These are phyloP conservation scores for Echeveria elegans DNA, from an alignment of 164 flowering plant species.

Conservation along the genomic window DNA sequence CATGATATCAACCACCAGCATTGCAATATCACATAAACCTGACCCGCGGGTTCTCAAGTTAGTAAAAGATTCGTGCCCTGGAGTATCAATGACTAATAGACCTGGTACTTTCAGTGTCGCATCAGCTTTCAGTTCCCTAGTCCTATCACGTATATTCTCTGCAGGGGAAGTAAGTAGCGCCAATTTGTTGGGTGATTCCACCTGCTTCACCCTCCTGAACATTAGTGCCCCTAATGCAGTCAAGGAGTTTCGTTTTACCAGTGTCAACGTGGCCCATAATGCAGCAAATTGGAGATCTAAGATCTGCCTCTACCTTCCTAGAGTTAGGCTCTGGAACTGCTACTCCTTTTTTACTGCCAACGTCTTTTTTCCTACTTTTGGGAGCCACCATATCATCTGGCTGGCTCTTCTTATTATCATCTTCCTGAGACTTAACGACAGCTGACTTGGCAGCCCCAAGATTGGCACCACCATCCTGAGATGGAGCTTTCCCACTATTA, in stretches of 20 bases:
- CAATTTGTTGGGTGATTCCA: slow-evolving; percentile 99
- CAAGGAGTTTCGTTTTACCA: slow-evolving; percentile 94
- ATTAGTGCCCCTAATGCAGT: slow-evolving; percentile 94
- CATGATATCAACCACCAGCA: slow-evolving; percentile 97
- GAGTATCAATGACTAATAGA: slow-evolving; percentile 89
- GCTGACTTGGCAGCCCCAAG: slow-evolving; percentile 16
- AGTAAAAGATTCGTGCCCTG: slow-evolving; percentile 94
- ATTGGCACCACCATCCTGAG: slow-evolving; percentile 21
- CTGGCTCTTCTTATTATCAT: slow-evolving; percentile 22
- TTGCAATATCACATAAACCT: slow-evolving; percentile 94
- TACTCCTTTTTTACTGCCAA: slow-evolving; percentile 22
- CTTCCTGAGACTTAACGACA: slow-evolving; percentile 19
- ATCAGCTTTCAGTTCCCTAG: slow-evolving; percentile 90
- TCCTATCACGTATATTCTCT: slow-evolving; percentile 84
- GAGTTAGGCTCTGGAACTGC: slow-evolving; percentile 23
- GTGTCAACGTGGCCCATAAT: slow-evolving; percentile 99
- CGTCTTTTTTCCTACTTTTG: slow-evolving; percentile 30
- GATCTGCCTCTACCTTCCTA: slow-evolving; percentile 37
- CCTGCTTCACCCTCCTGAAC: slow-evolving; percentile 99
- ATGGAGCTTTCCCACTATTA: slow-evolving; percentile 22
- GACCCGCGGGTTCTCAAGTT: slow-evolving; percentile 96
- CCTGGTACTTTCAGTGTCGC: slow-evolving; percentile 91
- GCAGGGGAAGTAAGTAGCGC: slow-evolving; percentile 97
- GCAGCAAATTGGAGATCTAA: slow-evolving; percentile 97
- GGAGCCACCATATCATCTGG: slow-evolving; percentile 22